Base-by-base conservation (phyloP, 192 early-diverging fungal genomes). In the Gamsiella multidivaricata region DNA sequence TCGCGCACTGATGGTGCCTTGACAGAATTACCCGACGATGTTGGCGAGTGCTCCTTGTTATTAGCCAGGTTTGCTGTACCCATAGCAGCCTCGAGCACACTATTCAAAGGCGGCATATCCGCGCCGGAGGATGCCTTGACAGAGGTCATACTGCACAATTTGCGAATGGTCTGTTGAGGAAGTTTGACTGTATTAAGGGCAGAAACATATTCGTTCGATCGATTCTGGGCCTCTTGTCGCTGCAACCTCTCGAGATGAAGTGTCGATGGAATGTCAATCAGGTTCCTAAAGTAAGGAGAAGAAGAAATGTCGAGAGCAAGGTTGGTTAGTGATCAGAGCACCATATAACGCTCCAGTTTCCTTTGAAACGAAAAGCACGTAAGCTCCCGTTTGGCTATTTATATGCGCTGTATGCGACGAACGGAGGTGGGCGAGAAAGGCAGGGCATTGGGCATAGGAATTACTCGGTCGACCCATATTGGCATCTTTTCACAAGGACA, bases 181-280 rank as follows among this genome's bases (percentile, higher is more conserved):
- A 78, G 54, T 45, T 69, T 78, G 65, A 78, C 74, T 10, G 74
- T 69, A 41, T 59, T 68, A 11, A 78, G 45, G 5, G 74, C 74
- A 43, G 59, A 64, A 23, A 63, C 46, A 49, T 78, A 78, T 28
- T 78, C 74, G 20, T 78, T 64, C 14, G 65, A 78, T 15, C 74
- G 65, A 39, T 62, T 63, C 49, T 64, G 59, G 28, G 61, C 74
- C 43, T 63, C 74, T 31, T 78, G 65, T 28, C 69, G 74, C 54
- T 78, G 65, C 26, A 78, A 43, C 25, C 74, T 66, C 57, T 78
- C 74, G 29, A 78, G 12, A 9, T 78, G 74, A 23, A 78, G 46
- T 25, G 74, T 69, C n/a, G 74, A 78, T 20, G 74, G 74, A 28
- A 78, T 78, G 28, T 78, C 74, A 61, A 78, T 78, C 43, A 78